Conservation (phyloP, 2,329 filamentous ascomycete species). For the Tolypocladium pustulatum region DNA sequence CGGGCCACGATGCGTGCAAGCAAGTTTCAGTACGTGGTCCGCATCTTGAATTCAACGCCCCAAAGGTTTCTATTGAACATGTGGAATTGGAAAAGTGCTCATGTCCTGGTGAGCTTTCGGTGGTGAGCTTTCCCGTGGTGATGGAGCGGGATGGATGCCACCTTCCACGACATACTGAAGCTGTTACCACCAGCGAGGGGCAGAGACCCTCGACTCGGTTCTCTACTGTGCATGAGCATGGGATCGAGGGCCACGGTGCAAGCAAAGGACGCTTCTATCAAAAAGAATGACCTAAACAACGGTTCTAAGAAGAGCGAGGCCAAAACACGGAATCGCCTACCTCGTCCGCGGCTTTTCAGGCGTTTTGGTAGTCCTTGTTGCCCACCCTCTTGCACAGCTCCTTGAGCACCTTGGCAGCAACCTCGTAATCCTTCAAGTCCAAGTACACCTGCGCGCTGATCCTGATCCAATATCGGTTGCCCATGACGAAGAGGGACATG, state of each 20-base stretch:
- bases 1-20: neutral
- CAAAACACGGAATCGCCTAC: neutral
- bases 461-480: constrained; percentile 55
- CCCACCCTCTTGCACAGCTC: constrained; percentile 30
- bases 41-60: neutral
- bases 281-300: too few relatives aligned
- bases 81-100: too few relatives aligned
- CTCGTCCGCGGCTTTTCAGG: neutral
- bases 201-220: too few relatives aligned
- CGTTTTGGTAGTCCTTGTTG: constrained; percentile 21
- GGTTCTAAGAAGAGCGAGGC: too few relatives aligned
- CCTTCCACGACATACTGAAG: too few relatives aligned
- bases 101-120: too few relatives aligned
- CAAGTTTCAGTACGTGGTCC: neutral
- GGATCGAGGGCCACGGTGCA: too few relatives aligned
- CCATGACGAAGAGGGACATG: constrained; percentile 52
- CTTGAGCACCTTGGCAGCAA: constrained; percentile 49
- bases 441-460: constrained; percentile 78
- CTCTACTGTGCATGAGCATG: too few relatives aligned
- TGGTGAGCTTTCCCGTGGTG: too few relatives aligned
- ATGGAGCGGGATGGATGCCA: too few relatives aligned
- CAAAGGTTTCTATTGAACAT: neutral
- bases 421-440: constrained; percentile 69
- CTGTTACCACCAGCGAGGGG: too few relatives aligned
- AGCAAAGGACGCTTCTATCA: too few relatives aligned